Base-by-base conservation (phyloP, 2,329 filamentous ascomycete species). In the Pyrenophora tritici-repentis region DNA sequence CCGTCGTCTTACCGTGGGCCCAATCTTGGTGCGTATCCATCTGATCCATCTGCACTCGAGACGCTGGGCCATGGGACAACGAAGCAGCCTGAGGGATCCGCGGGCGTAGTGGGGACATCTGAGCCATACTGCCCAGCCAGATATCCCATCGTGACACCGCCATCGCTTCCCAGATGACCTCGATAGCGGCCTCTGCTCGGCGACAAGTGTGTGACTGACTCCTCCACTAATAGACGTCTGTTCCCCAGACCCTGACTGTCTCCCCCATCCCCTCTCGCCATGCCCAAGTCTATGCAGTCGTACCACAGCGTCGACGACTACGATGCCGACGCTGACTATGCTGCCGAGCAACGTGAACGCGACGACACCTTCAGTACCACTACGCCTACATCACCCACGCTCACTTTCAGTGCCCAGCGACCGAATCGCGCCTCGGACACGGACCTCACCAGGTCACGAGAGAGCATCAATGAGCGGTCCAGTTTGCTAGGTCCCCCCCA, bases 401-500 rank as follows among this genome's bases (percentile, higher is more conserved):
- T 61, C 37, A 65, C 62, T 3, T 68, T 68, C 57, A 71, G 71
- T 39, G 58, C 54, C 16, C 50, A 61, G 29, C 57, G 65, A 31
- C 63, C 55, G 32, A 63, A 65, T 56, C 69, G 66, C 46, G 63
- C 68, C 42, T 74, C 75, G 38, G 69, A 67, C 51, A 57, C 61
- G 48, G 64, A 76, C 56, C 59, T 74, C 58, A 40, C 65, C 44
- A 45, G 64, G 57, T 54, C 65, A 49, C 45, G 63, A 56, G 49
- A 68, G 59, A 48, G 73, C 64, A 48, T 72, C 22, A 78, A 78
- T 50, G 81, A 83, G 63, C 72, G 71, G 14, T 77, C 79, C 6
- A 75, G 76, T 48, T 63, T 83, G 50, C 75, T 83, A 3, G 75
- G 70, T 3, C 66, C 75, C 49, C 59, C 62, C 24, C 54, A 63